Base-by-base conservation (phyloP, 352 stramenopile genomes). In the Globisporangium heterothallicum region DNA sequence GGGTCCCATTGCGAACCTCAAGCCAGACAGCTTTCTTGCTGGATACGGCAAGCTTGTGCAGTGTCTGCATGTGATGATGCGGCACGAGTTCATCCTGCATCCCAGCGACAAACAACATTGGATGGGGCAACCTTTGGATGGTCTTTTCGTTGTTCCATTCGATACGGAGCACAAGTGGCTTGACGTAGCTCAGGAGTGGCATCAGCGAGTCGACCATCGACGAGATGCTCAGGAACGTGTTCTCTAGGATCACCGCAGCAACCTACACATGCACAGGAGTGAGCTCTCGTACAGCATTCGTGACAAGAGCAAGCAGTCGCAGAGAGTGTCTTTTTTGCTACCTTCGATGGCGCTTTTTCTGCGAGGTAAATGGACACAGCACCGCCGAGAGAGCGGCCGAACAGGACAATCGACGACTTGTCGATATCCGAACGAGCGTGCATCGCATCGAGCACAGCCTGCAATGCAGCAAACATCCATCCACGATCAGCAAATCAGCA, bases 121-220 rank as follows among this genome's bases (percentile, higher is more conserved):
- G 94, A 13, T 86, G 72, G 6, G 67, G 61, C 6, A 98, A 43
- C 12, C 59, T 70, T 22, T 72, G 55, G 40, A 96, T 91, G 6
- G 59, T 38, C 0, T 30, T 35, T 49, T 83, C 80, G 22, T 53
- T 97, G 68, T 97, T 72, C 92, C 92, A 98, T 26, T 88, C 65
- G 34, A 98, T 97, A 7, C 87, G 69, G 38, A 98, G 72, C 35
- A 98, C 75, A 13, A 98, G 53, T 1, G 71, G 59, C 69, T 98
- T 98, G 30, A 98, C 56, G 32, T 90, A 89, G 22, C 79, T 70
- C 10, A 98, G 56, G 24, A 89, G 79, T 4, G 92, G 94, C 84
- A 98, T 95, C 32, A 98, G 49, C 43, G 83, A 68, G 72, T 98
- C 90, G 1, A 98, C 90, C 90, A 98, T 98, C 1, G 79, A 64